Base-by-base conservation (phyloP, 2,329 filamentous ascomycete genomes). In the Aspergillus oerlinghausenensis region DNA sequence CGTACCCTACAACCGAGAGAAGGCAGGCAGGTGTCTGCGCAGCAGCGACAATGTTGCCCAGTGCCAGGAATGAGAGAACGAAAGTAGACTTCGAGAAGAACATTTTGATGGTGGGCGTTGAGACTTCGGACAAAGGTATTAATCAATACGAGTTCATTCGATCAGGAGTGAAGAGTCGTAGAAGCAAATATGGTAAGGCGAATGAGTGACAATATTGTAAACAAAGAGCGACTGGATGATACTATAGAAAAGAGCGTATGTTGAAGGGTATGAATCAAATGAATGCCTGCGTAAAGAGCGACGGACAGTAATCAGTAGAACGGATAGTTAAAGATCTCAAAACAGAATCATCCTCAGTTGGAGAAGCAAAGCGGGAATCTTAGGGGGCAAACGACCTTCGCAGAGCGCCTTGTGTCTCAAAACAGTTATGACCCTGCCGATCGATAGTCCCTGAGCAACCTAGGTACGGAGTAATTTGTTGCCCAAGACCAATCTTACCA, bases 21-120 rank as follows among this genome's bases (percentile, higher is more conserved):
- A 83, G 71, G 67, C 81, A 83, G 54, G 77, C 78, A 28, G 80
- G 79, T 49, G 80, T 76, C 52, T 73, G 64, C n/a, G 74, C 71
- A 55, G 73, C 70, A 56, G 72, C 73, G 56, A 77, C 68, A 55
- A 76, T 67, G 61, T 75, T 74, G 65, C 72, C 70, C 55, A 79
- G 67, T 40, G 77, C 75, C 64, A 81, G 68, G 56, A 81, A 63
- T 56, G 77, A 74, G 55, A 80, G 60, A 56, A 76, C 55, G 55
- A 79, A 58, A 59, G 74, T 67, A 42, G 74, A 72, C 67, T 78
- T 78, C 54, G 70, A 60, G 68, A 76, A 72, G 60, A 79, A 69
- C 77, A 82, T 81, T 53, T 60, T 71, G 69, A 32, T 58, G 61
- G 54, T 35, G 45, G 47, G 26, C 50, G 57, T 53, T 42, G 40